Evolutionary conservation across 2,329 filamentous ascomycete species (phyloP).

Genomic region (Neonectria ditissima): DNA sequence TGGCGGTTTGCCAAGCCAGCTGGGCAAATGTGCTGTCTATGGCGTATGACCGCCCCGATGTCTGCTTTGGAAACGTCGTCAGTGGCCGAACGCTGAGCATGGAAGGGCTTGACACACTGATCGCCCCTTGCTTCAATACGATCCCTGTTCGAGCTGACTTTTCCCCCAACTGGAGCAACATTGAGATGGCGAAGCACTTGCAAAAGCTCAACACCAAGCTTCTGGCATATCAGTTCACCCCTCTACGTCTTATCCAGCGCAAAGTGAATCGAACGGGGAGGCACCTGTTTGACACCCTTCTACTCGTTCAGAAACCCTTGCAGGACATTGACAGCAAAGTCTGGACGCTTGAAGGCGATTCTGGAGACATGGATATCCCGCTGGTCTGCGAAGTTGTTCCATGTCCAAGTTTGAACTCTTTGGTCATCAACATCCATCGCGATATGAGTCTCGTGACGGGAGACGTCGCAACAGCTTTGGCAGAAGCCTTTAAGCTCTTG

Average conservation of each 20-base stretch:
- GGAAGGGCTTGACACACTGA: constrained; percentile 74
- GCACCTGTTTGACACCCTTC: constrained; percentile 81
- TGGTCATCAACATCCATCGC: constrained; percentile 73
- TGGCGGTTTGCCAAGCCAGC: constrained; percentile 76
- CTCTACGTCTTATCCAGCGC: constrained; percentile 77
- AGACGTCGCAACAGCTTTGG: constrained; percentile 44
- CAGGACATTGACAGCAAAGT: constrained; percentile 66
- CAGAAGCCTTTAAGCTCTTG: constrained; percentile 48
- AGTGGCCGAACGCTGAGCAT: constrained; percentile 79
- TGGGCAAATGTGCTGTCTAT: constrained; percentile 76
- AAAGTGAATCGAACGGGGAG: constrained; percentile 55
- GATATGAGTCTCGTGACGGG: constrained; percentile 57
- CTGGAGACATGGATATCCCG: constrained; percentile 78
- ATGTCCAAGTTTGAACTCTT: constrained; percentile 59
- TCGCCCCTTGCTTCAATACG: constrained; percentile 95
- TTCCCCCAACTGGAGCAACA: constrained; percentile 59
- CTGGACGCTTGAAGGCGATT: constrained; percentile 69
- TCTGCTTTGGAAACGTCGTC: constrained; percentile 90
- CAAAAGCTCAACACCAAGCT: constrained; percentile 72
- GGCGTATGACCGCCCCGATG: constrained; percentile 67
- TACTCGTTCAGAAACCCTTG: constrained; percentile 79
- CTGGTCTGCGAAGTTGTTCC: constrained; percentile 82
- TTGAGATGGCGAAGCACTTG: constrained; percentile 69
- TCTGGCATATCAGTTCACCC: constrained; percentile 78
- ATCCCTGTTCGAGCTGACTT: constrained; percentile 76